Evolutionary conservation across 805 yeast species (phyloP), one percentile per base, ranked within the genome.

Genomic region (Hanseniaspora mollemarum): DNA sequence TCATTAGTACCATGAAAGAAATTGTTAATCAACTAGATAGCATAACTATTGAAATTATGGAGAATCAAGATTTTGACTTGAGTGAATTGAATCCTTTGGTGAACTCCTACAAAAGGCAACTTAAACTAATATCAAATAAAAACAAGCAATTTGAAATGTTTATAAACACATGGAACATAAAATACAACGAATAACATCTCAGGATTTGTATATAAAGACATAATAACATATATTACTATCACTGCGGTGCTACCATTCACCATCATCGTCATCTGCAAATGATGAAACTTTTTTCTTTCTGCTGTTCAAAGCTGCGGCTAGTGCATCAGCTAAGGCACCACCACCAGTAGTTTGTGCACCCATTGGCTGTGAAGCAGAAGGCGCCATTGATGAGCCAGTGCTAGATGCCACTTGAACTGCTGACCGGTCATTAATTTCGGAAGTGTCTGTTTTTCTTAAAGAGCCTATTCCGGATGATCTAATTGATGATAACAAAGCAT

Each of bases 401-500:
- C 19, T 12, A 28, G 18, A 86, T 61, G 83, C 90, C 60, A 75
- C 84, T 16, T 84, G 65, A 16, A 83, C 58, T 0, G 75, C 85
- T 33, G 82, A 78, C 9, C 96, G 95, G 54, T 73, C 77, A 32
- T 88, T 96, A 37, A 87, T 68, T 58, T 83, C 87, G 0, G 86
- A 66, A 65, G 87, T 90, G 64, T 90, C 96, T 1, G 83, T 82
- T 62, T 81, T 86, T 56, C 73, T 77, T 57, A 90, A 73, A 5
- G 77, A 60, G 0, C 82, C 81, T 4, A 88, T 35, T 33, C 90
- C 88, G 0, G 95, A 80, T 35, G 81, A 77, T 58, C 95, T 73
- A 57, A 90, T 90, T 0, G 96, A 86, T 0, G 94, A 84, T 54
- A 90, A 69, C 38, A 90, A 71, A 0, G 94, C 94, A 63, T 84